A percentile compares a stretch with the other conserved stretches of the same genome.
Conservation (phyloP, 2,329 filamentous ascomycete genomes). For the Incumbomyces delicatus region DNA sequence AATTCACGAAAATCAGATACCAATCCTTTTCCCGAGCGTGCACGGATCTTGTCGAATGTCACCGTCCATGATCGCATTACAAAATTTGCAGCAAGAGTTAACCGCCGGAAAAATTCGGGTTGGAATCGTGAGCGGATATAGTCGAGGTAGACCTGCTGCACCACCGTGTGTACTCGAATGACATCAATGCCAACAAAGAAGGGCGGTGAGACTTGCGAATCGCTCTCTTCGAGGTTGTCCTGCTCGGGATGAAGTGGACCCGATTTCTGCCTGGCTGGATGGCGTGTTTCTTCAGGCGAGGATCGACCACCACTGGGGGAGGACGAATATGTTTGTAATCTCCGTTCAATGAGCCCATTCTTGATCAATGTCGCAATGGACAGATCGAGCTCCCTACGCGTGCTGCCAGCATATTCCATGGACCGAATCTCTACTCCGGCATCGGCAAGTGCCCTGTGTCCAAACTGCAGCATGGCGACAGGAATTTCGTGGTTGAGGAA, state of each 20-base stretch:
- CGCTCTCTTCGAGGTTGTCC: neutral
- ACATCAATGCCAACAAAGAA: slow-evolving; percentile 29
- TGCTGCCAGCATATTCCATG: slow-evolving; percentile 23
- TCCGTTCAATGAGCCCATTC: slow-evolving; percentile 37
- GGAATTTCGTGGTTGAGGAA: slow-evolving; percentile 58
- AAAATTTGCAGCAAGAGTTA: slow-evolving; percentile 32
- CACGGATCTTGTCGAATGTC: slow-evolving; percentile 32
- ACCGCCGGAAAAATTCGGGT: slow-evolving; percentile 34
- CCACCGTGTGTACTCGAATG: slow-evolving; percentile 39
- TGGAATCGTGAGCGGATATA: slow-evolving; percentile 25
- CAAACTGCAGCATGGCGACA: slow-evolving; percentile 54
- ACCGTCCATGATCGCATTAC: slow-evolving; percentile 34
- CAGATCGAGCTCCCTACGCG: slow-evolving; percentile 33
- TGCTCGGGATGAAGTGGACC: neutral
- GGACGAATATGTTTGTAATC: slow-evolving; percentile 25
- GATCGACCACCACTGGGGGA: slow-evolving; percentile 8
- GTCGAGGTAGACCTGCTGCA: slow-evolving; percentile 24
- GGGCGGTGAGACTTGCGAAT: slow-evolving; percentile 11
- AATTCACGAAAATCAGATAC: slow-evolving; percentile 40
- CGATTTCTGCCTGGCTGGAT: neutral
- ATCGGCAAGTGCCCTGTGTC: slow-evolving; percentile 29
- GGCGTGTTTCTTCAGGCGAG: slow-evolving; percentile 9
- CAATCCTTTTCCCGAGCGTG: slow-evolving; percentile 29
- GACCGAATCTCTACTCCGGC: slow-evolving; percentile 31
- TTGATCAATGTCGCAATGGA: slow-evolving; percentile 37